Evolutionary conservation across 2,329 filamentous ascomycete genomes (phyloP), one percentile per base, ranked within the genome.

Genomic region (Beauveria medogensis): DNA sequence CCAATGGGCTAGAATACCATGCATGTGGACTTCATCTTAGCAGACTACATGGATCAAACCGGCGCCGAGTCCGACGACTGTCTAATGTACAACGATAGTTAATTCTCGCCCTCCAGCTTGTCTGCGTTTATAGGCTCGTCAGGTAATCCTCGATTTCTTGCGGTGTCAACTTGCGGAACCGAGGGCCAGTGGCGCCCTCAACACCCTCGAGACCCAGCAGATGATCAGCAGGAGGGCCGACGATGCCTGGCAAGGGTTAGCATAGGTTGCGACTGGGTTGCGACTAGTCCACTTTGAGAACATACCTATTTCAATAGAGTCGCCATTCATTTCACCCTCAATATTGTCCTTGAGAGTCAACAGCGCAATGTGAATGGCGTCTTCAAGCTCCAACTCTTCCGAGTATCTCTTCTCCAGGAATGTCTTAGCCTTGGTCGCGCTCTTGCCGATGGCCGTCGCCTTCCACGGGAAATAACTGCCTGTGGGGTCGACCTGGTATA

Each of bases 381-480:
- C 94, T 78, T 99, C 94, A 65, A 99, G 81, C 82, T 99, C 94
- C 72, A 99, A 78, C 46, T 92, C 92, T 73, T 99, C 94, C 5
- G 92, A 97, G 79, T 97, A 99, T 77, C 94, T 84, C 87, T 99
- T 99, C 83, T 99, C 94, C 73, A 99, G 78, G 80, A 99, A 99
- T 0, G 94, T 99, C 86, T 99, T 99, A 60, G 94, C 94, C 70
- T 92, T 96, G 46, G 94, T 96, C 58, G 94, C 94, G 72, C 92
- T 96, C 85, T 99, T 99, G 71, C 94, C 94, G 71, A 99, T 99
- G 57, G 94, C 94, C 54, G 94, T 99, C 47, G 94, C 94, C 82
- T 99, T 99, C 94, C 94, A 99, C 4, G 94, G 94, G 75, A 97
- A 99, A 75, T 99, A 99, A 75, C 91, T 96, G 68, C 94, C 94